phyloP scores from a whole-genome alignment of 257 asterid genomes.

The Nicotiana tabacum region DNA sequence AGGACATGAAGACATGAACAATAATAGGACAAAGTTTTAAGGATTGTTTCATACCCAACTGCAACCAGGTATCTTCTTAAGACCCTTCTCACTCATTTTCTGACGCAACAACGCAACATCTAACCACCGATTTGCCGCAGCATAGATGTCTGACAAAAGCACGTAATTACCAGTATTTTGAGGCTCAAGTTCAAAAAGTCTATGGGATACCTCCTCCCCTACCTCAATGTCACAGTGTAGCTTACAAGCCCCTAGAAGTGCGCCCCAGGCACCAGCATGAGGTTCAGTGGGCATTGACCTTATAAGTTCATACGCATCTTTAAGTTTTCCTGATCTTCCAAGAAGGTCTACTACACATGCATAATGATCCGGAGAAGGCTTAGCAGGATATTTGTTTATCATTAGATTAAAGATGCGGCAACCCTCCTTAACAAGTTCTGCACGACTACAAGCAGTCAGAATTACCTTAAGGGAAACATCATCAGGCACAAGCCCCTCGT shows the following conservation, averaged over 20 bases:
- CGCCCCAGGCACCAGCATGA: conserved; percentile 83
- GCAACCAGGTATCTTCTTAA: conserved; percentile 56
- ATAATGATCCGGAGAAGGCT: conserved; percentile 67
- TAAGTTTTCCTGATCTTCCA: conserved; percentile 64
- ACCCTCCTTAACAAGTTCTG: conserved; percentile 61
- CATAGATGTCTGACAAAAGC: conserved; percentile 65
- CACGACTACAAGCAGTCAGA: conserved; percentile 53
- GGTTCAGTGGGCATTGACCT: conserved; percentile 48
- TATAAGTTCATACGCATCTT: conserved; percentile 68
- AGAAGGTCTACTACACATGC: conserved; percentile 71
- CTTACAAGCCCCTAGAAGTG: conserved; percentile 72
- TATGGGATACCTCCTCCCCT: conserved; percentile 45
- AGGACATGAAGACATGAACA: background rate
- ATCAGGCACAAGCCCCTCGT: conserved; percentile 64
- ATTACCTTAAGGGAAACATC: conserved; percentile 59
- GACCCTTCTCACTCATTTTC: conserved; percentile 50
- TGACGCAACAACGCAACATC: conserved; percentile 48
- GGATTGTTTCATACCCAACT: conserved; percentile 28
- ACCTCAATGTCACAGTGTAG: conserved; percentile 47
- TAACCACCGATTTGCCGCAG: conserved; percentile 58
- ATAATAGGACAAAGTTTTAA: background rate
- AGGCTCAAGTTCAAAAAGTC: conserved; percentile 69
- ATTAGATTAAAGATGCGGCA: conserved; percentile 45
- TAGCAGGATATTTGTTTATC: conserved; percentile 33
- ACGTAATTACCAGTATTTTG: conserved; percentile 55